Evolutionary conservation across 331 rosid species (phyloP).

Genomic region (Dryas integrifolia): DNA sequence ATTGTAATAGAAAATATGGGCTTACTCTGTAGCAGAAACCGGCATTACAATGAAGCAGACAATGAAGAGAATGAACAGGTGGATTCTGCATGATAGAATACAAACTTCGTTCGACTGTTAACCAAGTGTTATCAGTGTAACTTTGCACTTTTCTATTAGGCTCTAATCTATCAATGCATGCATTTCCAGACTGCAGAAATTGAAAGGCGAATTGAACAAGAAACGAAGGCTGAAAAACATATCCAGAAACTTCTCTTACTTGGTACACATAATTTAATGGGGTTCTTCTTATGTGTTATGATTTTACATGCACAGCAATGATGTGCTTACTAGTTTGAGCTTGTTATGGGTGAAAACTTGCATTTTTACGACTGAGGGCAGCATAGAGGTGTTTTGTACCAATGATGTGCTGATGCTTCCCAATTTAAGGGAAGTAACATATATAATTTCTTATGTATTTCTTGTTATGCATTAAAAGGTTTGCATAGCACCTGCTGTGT

Average conservation of each 20-base stretch:
- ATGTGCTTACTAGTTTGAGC: conserved; percentile 14
- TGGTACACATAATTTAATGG: conserved; percentile 43
- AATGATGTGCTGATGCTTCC: conserved; percentile 9
- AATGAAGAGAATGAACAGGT: conserved; percentile 86
- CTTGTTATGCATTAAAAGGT: neutral
- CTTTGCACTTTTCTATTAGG: neutral
- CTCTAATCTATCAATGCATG: conserved; percentile 13
- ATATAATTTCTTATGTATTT: neutral
- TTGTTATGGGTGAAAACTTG: neutral
- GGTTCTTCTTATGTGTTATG: conserved; percentile 2
- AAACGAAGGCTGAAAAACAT: conserved; percentile 62
- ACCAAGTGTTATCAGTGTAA: neutral
- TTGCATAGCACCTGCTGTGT: neutral
- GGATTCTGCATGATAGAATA: conserved; percentile 12
- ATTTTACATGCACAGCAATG: conserved; percentile 9
- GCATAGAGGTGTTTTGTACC: conserved; percentile 1
- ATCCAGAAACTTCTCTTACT: conserved; percentile 92
- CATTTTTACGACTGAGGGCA: conserved; percentile 9
- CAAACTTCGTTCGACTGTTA: neutral
- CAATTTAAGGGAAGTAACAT: neutral
- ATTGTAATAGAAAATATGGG: conserved; percentile 77
- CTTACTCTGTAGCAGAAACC: conserved; percentile 82
- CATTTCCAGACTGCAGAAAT: conserved; percentile 55
- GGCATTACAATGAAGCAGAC: conserved; percentile 59
- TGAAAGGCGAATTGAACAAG: conserved; percentile 62